A percentile compares a stretch with the other conserved stretches of the same genome.
Conservation (phyloP, 2,329 filamentous ascomycete genomes). For the Penicillium sp. region DNA sequence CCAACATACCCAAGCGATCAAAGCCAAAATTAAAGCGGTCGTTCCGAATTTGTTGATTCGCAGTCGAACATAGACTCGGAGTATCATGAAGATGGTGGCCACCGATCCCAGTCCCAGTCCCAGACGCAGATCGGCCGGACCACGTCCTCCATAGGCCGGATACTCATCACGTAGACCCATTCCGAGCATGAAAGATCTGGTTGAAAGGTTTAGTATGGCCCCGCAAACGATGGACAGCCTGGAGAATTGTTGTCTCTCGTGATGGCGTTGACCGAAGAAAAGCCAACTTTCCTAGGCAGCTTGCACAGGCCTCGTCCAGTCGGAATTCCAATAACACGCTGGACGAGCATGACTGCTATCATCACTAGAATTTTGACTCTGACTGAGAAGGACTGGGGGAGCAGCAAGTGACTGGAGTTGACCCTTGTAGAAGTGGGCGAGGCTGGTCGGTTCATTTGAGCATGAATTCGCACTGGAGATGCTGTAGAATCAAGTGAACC, state of each 20-base stretch:
- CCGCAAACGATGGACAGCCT: neutral
- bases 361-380: too few species aligned
- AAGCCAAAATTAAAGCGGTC: conserved; percentile 13
- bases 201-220: neutral
- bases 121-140: conserved; percentile 13
- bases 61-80: conserved; percentile 17
- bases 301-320: too few species aligned
- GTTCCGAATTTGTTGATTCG: conserved; percentile 19
- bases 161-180: conserved; percentile 9
- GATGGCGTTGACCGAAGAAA: neutral
- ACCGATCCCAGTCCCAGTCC: conserved; percentile 13
- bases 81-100: conserved; percentile 16
- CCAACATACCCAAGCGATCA: conserved; percentile 15
- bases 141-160: conserved; percentile 19
- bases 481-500: too few species aligned
- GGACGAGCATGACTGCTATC: too few species aligned
- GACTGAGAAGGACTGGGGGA: too few species aligned
- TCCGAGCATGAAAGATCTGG: neutral
- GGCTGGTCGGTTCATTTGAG: too few species aligned
- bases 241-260: neutral
- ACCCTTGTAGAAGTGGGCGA: too few species aligned
- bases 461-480: too few species aligned
- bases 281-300: too few species aligned
- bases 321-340: too few species aligned
- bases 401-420: too few species aligned